Evolutionary conservation across 495 filamentous ascomycete species (phyloP), one percentile per base, ranked within the genome.

Genomic region (Rhypophila decipiens): DNA sequence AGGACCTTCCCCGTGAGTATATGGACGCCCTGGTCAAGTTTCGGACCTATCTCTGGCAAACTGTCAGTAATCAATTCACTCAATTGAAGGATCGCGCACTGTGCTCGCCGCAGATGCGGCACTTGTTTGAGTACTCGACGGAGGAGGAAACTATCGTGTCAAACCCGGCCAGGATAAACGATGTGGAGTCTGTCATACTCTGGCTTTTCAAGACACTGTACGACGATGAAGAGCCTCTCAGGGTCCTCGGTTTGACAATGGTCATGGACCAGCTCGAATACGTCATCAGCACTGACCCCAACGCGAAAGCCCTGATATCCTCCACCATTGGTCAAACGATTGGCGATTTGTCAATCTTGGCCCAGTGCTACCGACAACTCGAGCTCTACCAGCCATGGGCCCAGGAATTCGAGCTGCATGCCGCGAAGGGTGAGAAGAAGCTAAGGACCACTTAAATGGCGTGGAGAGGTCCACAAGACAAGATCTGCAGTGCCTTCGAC

Each of bases 361-460:
- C 62, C 2, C 46, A 76, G 46, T 67, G 65, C 40, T 24, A 57
- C 13, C 55, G 60, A 10, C 71, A 80, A 46, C 18, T 80, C 4
- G 46, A 69, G 4, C 49, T 70, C 8, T 76, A 63, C 55, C 69
- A 72, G 18, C 75, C 76, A 0, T 76, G 75, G 69, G 73, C 71
- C n/a, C 43, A 46, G 11, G 53, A 46, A 0, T 72, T 74, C 19
- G 60, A 70, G 20, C 33, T 20, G 15, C 50, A 55, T 11, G 21
- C 47, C 7, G 47, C 38, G 8, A 34, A 64, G 0, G 40, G 42
- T 18, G 39, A 61, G 18, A 53, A 69, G 0, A 44, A 41, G 12
- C 39, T 54, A 27, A 35, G 48, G 13, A 18, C 27, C 11, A 60
- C 66, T 1, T 70, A 49, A 40, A 24, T 27, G 0, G 22, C 58